Conservation (phyloP, 257 asterid species). For the Jacaranda copaia region DNA sequence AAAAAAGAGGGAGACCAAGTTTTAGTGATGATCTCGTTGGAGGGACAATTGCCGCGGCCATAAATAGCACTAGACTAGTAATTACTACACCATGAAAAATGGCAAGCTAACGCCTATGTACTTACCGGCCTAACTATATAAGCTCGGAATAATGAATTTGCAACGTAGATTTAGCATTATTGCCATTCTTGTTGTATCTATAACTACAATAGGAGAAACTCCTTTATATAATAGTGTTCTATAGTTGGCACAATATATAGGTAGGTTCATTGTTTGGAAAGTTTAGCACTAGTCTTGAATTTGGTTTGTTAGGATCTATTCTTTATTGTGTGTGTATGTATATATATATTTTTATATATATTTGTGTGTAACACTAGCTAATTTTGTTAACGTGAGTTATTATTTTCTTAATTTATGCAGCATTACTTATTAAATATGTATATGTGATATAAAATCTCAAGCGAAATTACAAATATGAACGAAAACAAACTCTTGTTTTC, state of each 20-base stretch:
- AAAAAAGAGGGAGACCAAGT: neutral
- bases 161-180: neutral
- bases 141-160: neutral
- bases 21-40: neutral
- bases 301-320: neutral
- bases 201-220: neutral
- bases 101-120: neutral
- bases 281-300: neutral
- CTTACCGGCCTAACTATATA: neutral
- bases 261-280: neutral
- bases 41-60: neutral
- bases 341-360: neutral
- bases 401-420: too few species aligned
- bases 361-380: too few species aligned
- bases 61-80: neutral
- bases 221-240: neutral
- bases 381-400: too few species aligned
- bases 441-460: too few species aligned
- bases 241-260: neutral
- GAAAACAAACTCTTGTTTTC: too few species aligned
- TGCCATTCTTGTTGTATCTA: neutral
- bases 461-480: too few species aligned
- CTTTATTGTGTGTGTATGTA: neutral
- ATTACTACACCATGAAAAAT: constrained; percentile 9
- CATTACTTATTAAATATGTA: too few species aligned